Conservation (phyloP, 2,329 filamentous ascomycete species). For the Cladosporium sp. region DNA sequence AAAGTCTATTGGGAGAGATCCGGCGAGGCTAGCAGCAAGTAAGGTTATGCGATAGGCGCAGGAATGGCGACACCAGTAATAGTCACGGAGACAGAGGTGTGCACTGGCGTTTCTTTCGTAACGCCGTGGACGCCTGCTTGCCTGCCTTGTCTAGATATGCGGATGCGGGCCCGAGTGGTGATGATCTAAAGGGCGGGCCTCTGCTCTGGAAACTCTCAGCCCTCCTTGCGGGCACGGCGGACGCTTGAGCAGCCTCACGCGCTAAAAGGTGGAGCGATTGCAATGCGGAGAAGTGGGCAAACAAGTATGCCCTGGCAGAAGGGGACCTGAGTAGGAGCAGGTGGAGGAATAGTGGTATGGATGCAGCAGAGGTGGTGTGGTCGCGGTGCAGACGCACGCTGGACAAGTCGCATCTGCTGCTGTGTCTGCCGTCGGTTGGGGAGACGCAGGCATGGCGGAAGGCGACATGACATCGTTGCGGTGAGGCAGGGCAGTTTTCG, state of each 20-base stretch:
- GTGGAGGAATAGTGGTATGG: neutral
- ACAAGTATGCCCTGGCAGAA: neutral
- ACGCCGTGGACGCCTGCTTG: neutral
- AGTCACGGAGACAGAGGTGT: neutral
- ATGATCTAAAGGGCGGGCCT: constrained; percentile 1
- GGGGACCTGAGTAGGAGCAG: neutral
- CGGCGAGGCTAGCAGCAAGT: neutral
- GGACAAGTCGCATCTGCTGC: neutral
- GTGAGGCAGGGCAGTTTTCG: neutral
- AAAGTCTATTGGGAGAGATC: constrained; percentile 6
- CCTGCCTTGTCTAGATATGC: neutral
- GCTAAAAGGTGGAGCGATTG: constrained; percentile 13
- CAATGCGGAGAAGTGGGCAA: constrained; percentile 19
- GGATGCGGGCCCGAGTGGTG: neutral
- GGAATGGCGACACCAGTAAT: constrained; percentile 9
- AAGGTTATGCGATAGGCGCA: constrained; percentile 13
- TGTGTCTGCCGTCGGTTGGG: neutral
- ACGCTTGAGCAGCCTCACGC: constrained; percentile 8
- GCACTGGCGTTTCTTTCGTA: neutral
- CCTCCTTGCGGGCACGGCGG: constrained; percentile 1
- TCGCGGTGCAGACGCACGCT: neutral
- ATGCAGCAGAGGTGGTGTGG: neutral
- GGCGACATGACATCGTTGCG: neutral
- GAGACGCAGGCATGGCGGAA: neutral
- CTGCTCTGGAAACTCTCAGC: neutral